Evolutionary conservation across 495 filamentous ascomycete species (phyloP).

Genomic region (Glutinoglossum americanum): DNA sequence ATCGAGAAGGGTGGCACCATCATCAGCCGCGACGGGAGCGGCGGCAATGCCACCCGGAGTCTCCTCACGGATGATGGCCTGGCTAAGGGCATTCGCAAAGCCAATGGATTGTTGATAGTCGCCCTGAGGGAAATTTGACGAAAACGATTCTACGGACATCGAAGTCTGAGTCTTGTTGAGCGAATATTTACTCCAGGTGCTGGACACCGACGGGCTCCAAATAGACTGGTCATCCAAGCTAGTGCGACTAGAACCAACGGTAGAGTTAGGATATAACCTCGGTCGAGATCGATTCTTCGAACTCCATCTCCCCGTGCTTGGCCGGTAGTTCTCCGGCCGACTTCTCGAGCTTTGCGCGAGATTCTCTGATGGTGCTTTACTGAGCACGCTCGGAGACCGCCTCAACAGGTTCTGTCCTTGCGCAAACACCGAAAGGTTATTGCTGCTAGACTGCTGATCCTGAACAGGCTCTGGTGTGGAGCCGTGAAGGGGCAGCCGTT

Average conservation of each 20-base stretch:
- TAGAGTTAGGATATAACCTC: constrained; percentile 53
- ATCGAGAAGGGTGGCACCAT: constrained; percentile 45
- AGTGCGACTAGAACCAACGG: constrained; percentile 76
- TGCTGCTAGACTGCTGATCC: constrained; percentile 9
- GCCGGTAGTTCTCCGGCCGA: not conserved
- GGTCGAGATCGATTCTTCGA: constrained; percentile 72
- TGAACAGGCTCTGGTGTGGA: constrained; percentile 17
- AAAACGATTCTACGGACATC: constrained; percentile 74
- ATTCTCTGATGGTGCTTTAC: constrained; percentile 63
- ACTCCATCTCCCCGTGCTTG: constrained; percentile 44
- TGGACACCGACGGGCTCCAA: constrained; percentile 75
- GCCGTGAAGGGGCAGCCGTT: constrained; percentile 66
- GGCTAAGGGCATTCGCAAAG: constrained; percentile 90
- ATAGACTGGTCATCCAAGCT: constrained; percentile 83
- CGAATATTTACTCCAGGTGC: constrained; percentile 89
- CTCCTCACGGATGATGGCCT: constrained; percentile 91
- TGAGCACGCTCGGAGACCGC: constrained; percentile 71
- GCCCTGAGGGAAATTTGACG: constrained; percentile 51
- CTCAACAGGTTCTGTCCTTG: constrained; percentile 36
- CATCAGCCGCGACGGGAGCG: constrained; percentile 18
- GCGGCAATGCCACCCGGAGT: not conserved
- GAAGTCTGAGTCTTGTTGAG: constrained; percentile 75
- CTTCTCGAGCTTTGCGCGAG: constrained; percentile 41
- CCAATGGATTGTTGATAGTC: constrained; percentile 94
- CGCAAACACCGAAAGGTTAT: constrained; percentile 31